phyloP scores from a whole-genome alignment of 768 basidiomycete species.

The Boletus eberwhitei region DNA sequence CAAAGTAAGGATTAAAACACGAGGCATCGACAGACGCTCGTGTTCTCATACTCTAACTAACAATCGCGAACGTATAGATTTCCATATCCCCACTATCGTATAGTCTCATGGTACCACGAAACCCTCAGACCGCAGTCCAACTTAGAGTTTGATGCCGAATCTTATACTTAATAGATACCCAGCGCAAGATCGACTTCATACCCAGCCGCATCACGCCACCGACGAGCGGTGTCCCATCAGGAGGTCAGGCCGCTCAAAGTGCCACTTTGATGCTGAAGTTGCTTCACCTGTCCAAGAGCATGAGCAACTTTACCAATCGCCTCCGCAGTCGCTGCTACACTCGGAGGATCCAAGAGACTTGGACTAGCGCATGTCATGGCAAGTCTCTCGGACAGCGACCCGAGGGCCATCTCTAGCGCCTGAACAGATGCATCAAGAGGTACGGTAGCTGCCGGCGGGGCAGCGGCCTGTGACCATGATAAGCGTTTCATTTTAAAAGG shows the following conservation, averaged over 20 bases:
- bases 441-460: slow-evolving; percentile 9
- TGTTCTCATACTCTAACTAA: neutral
- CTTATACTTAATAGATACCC: neutral
- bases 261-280: slow-evolving; percentile 44
- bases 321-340: slow-evolving; percentile 61
- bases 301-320: slow-evolving; percentile 62
- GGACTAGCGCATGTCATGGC: slow-evolving; percentile 39
- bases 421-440: slow-evolving; percentile 34
- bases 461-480: slow-evolving; percentile 17
- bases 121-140: neutral
- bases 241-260: slow-evolving; percentile 11
- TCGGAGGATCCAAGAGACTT: slow-evolving; percentile 40
- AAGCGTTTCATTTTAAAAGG: neutral
- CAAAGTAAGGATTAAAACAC: slow-evolving; percentile 1
- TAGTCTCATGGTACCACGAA: neutral
- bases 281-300: slow-evolving; percentile 58
- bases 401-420: slow-evolving; percentile 53
- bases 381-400: slow-evolving; percentile 50
- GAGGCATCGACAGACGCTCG: neutral
- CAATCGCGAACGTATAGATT: neutral
- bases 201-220: slow-evolving; percentile 11
- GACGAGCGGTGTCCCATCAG: slow-evolving; percentile 3
- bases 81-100: neutral
- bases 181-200: neutral
- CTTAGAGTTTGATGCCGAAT: neutral